Conservation (phyloP, 2,329 filamentous ascomycete genomes). For the Aspergillus sp. region DNA sequence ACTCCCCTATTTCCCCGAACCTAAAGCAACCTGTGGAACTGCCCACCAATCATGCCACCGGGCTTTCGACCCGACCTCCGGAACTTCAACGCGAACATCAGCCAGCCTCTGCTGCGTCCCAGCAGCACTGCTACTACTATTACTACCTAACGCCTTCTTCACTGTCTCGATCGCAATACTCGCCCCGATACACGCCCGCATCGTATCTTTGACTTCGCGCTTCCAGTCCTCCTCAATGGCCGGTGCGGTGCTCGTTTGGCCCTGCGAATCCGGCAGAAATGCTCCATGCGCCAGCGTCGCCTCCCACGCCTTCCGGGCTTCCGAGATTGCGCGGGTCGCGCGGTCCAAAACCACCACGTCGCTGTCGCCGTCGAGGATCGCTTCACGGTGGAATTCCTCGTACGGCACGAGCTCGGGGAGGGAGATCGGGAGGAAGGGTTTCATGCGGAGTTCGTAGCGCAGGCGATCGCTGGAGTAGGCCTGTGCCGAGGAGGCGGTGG, state of each 20-base stretch:
- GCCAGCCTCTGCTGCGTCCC: not conserved
- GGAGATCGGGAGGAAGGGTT: conserved; percentile 63
- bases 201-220: conserved; percentile 49
- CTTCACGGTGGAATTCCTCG: conserved; percentile 49
- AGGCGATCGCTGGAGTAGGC: conserved; percentile 61
- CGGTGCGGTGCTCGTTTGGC: conserved; percentile 29
- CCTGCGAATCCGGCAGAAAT: conserved; percentile 17
- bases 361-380: conserved; percentile 36
- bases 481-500: conserved; percentile 40
- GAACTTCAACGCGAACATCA: conserved; percentile 27
- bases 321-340: conserved; percentile 29
- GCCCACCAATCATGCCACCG: conserved; percentile 41
- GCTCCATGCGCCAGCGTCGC: conserved; percentile 32
- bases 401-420: conserved; percentile 60
- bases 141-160: conserved; percentile 46
- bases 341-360: conserved; percentile 34
- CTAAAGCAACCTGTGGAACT: conserved; percentile 32
- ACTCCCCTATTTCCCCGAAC: too few relatives aligned
- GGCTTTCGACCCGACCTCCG: conserved; percentile 30
- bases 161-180: conserved; percentile 56
- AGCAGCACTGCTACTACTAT: conserved; percentile 5
- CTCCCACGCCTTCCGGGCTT: conserved; percentile 39
- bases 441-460: conserved; percentile 79
- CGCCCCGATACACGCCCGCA: conserved; percentile 63
- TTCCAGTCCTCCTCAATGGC: conserved; percentile 56